Percentiles rank a stretch among this genome's conserved stretches.
Evolutionary conservation across 2,329 filamentous ascomycete genomes (phyloP).

Genomic region (Claviceps purpurea): DNA sequence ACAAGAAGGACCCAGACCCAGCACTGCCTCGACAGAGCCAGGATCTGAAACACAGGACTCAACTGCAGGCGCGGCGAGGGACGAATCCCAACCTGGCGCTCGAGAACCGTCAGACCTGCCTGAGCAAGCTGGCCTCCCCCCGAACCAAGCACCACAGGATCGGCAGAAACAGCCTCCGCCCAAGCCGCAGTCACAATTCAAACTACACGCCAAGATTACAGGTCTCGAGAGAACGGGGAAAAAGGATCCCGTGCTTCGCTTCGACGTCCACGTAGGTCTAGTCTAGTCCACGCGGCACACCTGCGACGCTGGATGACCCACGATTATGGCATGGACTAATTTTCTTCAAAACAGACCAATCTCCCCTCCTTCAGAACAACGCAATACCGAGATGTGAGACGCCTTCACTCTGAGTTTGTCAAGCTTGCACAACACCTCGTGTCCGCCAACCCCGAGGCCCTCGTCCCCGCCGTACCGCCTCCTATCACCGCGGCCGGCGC

Average conservation of each 20-base stretch:
- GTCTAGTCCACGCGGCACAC: no score
- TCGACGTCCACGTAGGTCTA: constrained; percentile 76
- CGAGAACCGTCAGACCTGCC: constrained; percentile 7
- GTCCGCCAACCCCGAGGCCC: constrained; percentile 90
- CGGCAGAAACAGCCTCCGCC: constrained; percentile 40
- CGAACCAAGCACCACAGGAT: constrained; percentile 18
- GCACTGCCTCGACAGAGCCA: constrained; percentile 32
- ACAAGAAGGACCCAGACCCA: constrained; percentile 31
- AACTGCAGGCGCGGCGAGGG: constrained; percentile 4
- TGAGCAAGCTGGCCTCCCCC: constrained; percentile 8
- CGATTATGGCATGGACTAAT: no score
- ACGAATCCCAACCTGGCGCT: constrained; percentile 8
- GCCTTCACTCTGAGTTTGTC: constrained; percentile 87
- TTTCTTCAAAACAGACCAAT: constrained; percentile 56
- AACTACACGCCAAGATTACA: constrained; percentile 88
- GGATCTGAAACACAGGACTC: constrained; percentile 22
- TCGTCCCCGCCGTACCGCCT: constrained; percentile 91
- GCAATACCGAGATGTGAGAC: constrained; percentile 92
- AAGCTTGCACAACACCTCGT: constrained; percentile 95
- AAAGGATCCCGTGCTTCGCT: constrained; percentile 88
- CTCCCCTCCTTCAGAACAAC: constrained; percentile 96
- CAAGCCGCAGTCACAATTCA: constrained; percentile 55
- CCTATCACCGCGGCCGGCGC: constrained; percentile 87
- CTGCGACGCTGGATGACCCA: no score
- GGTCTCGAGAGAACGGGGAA: constrained; percentile 84